Evolutionary conservation across 768 basidiomycete species (phyloP).

Genomic region (Boletus bicolor): DNA sequence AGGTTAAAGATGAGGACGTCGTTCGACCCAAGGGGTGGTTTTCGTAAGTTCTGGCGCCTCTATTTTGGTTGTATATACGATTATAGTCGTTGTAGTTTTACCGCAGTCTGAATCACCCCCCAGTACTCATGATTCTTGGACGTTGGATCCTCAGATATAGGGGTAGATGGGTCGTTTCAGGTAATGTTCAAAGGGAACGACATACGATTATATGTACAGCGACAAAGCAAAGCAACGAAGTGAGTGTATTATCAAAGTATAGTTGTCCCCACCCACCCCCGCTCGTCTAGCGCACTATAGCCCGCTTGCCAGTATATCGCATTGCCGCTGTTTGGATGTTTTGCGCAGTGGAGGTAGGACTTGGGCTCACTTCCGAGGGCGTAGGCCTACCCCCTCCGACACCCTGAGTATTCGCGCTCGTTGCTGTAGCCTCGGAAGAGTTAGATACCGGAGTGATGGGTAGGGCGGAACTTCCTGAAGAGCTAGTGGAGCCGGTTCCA

Average conservation of each 20-base stretch:
- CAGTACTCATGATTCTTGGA: too few relatives aligned
- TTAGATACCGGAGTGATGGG: too few relatives aligned
- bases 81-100: neutral
- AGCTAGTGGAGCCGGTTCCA: accelerated
- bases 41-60: conserved; percentile 25
- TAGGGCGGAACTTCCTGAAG: neutral
- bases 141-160: neutral
- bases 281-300: neutral
- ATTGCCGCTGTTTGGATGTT: neutral
- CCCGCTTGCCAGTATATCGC: too few relatives aligned
- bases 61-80: neutral
- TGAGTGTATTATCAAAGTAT: neutral
- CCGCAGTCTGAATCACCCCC: neutral
- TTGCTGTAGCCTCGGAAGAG: neutral
- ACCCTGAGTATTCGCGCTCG: neutral
- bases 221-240: neutral
- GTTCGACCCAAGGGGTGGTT: conserved; percentile 57
- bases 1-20: conserved; percentile 42
- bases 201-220: neutral
- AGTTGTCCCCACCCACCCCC: neutral
- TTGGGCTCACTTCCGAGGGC: too few relatives aligned
- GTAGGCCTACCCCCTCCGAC: neutral
- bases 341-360: too few relatives aligned
- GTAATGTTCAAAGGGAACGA: neutral
- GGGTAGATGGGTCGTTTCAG: neutral